These are phyloP conservation scores for Calonectria montana DNA, from an alignment of 2,329 filamentous ascomycete species.

Conservation along the genomic window DNA sequence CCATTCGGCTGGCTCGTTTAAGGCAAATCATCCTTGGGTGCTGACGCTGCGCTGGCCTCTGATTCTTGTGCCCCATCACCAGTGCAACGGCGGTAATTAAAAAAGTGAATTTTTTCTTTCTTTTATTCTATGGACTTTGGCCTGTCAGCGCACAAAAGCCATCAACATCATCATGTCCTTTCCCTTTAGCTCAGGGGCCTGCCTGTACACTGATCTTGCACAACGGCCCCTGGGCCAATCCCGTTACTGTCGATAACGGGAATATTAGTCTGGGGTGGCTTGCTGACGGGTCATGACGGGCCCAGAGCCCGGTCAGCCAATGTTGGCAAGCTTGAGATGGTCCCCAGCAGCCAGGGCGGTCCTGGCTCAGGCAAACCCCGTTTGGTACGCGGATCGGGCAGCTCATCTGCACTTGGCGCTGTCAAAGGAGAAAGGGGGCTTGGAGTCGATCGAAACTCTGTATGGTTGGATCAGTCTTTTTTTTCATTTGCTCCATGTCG, in stretches of 20 bases:
- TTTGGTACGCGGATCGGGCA: conserved; percentile 16
- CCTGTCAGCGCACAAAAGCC: not conserved
- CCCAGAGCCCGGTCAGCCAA: conserved; percentile 6
- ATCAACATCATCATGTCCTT: not conserved
- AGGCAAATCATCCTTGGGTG: conserved; percentile 10
- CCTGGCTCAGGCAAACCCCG: not conserved
- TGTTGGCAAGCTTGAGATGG: not conserved
- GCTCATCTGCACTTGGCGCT: conserved; percentile 14
- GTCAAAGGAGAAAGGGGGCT: conserved; percentile 21
- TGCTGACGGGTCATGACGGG: conserved; percentile 7
- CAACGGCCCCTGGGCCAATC: conserved; percentile 15
- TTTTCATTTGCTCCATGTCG: conserved; percentile 13
- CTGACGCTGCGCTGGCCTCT: not conserved
- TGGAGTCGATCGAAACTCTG: conserved; percentile 16
- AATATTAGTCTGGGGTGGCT: conserved; percentile 22
- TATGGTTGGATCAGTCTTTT: not conserved
- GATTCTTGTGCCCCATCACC: not conserved
- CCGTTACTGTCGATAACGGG: not conserved
- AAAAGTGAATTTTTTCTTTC: not conserved
- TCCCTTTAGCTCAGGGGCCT: conserved; percentile 20
- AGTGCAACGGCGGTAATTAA: conserved; percentile 14
- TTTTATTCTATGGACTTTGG: not conserved
- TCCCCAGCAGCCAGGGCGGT: not conserved
- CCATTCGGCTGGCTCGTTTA: conserved; percentile 10
- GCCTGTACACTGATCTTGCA: conserved; percentile 18